These are phyloP conservation scores for Citrus australasica DNA, from an alignment of 345 rosid species.

Conservation along the genomic window DNA sequence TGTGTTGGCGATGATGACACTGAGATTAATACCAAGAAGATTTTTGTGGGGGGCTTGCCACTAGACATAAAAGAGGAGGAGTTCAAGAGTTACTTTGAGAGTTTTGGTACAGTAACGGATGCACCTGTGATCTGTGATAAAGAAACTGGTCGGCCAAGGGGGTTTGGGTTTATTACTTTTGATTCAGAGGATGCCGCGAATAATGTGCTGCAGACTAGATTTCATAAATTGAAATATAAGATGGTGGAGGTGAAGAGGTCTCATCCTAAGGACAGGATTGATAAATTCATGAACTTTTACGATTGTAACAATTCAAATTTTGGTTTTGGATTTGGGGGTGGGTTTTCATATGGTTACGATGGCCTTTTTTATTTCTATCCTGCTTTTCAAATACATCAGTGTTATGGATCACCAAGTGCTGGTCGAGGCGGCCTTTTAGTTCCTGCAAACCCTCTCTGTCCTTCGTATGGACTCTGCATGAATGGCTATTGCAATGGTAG, in stretches of 20 bases:
- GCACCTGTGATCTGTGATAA: conserved; percentile 11
- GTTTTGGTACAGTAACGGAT: conserved; percentile 10
- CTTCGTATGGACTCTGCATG: not conserved
- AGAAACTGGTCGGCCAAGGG: not conserved
- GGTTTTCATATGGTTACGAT: not conserved
- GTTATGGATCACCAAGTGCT: not conserved
- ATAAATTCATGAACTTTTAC: not conserved
- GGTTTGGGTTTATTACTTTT: conserved; percentile 27
- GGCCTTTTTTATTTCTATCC: not conserved
- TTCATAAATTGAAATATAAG: conserved; percentile 11
- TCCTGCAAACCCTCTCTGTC: not conserved
- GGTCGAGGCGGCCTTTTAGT: not conserved
- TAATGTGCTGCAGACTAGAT: not conserved
- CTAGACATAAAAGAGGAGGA: conserved; percentile 1
- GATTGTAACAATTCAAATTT: not conserved
- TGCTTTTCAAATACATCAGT: not conserved
- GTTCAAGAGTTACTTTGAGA: conserved; percentile 16
- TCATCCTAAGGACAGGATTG: conserved; percentile 2
- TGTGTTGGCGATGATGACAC: not conserved
- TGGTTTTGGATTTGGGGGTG: not conserved
- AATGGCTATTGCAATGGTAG: not conserved
- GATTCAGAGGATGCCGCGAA: conserved; percentile 10
- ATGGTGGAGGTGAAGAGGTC: conserved; percentile 30
- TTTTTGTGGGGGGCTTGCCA: conserved; percentile 24
- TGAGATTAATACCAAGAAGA: conserved; percentile 2